These are phyloP conservation scores for Paramecium sexaurelia DNA, from an alignment of 73 alveolate species.

Conservation along the genomic window DNA sequence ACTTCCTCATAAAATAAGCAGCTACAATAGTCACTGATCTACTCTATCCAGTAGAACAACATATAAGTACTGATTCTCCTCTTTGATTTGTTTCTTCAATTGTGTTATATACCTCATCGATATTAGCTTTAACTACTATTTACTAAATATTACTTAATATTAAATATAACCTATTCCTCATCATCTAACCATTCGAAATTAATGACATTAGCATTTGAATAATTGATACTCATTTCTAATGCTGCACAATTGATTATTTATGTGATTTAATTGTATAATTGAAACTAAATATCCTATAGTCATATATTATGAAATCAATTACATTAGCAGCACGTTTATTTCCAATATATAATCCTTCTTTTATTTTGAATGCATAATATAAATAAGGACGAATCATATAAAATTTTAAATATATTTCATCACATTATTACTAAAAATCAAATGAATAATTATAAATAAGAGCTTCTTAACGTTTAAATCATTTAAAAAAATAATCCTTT, in stretches of 20 bases:
- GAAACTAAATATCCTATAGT: background rate
- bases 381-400: constrained; percentile 7
- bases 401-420: background rate
- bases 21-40: constrained; percentile 12
- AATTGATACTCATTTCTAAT: background rate
- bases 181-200: constrained; percentile 7
- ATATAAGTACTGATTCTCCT: constrained; percentile 21
- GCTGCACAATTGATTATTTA: constrained; percentile 21
- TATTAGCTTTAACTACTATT: background rate
- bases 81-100: background rate
- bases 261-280: background rate
- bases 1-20: constrained; percentile 54
- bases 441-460: background rate
- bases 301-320: background rate
- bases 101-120: background rate
- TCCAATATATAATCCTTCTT: constrained; percentile 22
- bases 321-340: constrained; percentile 36
- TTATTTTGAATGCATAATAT: constrained; percentile 20
- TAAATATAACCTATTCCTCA: background rate
- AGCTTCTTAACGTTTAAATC: background rate
- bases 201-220: background rate
- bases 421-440: background rate
- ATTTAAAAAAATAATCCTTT: background rate
- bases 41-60: constrained; percentile 7
- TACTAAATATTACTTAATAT: background rate